These are phyloP conservation scores for Akanthomyces lecanii DNA, from an alignment of 2,329 filamentous ascomycete species.

Conservation along the genomic window DNA sequence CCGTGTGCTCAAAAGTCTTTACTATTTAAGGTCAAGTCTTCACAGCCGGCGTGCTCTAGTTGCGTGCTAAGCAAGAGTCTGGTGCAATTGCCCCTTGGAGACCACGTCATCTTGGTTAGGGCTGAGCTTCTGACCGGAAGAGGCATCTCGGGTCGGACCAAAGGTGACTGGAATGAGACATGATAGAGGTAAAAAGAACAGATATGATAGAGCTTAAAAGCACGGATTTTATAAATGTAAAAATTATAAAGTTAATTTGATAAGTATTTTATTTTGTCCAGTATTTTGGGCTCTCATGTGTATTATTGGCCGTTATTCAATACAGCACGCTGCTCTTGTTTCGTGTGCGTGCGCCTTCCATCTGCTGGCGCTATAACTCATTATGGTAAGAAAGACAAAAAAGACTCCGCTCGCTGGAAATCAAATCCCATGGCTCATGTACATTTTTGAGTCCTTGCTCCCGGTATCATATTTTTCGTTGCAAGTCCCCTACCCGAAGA, in stretches of 20 bases:
- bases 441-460: not conserved
- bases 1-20: no score
- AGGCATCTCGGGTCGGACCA: no score
- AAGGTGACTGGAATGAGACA: no score
- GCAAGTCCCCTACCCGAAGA: not conserved
- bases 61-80: no score
- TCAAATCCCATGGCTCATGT: not conserved
- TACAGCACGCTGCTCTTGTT: not conserved
- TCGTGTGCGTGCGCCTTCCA: not conserved
- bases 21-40: no score
- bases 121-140: no score
- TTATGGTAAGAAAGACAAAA: not conserved
- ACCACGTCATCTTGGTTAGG: no score
- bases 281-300: not conserved
- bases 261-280: not conserved
- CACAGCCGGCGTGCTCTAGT: no score
- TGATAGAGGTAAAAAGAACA: no score
- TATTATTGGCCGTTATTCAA: not conserved
- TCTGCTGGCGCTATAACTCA: not conserved
- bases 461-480: not conserved
- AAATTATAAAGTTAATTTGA: not conserved
- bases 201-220: no score
- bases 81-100: no score
- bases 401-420: slow-evolving; percentile 4
- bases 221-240: no score